Evolutionary conservation across 352 stramenopile species (phyloP), one percentile per base, ranked within the genome.

Genomic region (Phytophthora uliginosa): DNA sequence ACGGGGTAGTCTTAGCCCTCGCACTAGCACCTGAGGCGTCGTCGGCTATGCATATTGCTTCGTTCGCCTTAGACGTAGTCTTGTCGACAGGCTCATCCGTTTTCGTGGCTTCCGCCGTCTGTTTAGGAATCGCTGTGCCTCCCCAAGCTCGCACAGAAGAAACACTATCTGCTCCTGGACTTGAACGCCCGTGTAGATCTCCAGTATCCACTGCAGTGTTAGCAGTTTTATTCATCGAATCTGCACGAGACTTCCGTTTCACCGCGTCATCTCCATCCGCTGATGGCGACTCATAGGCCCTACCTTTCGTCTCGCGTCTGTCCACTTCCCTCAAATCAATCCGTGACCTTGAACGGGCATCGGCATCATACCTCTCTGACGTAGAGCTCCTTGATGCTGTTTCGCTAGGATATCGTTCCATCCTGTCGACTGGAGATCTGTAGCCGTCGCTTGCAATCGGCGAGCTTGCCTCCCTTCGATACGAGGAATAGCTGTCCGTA

Each of bases 401-500:
- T 61, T 66, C 59, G 0, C n/a, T 51, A 28, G 20, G 52, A 45
- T 48, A 52, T 52, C 20, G 15, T 18, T 77, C 55, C 26, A 22
- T 69, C 36, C 58, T 77, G 33, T 47, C 33, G 51, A 36, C 22
- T 8, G 42, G 33, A 51, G 51, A 66, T 18, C 47, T 63, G 38
- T 63, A 13, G 56, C 51, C 63, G 7, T 73, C 50, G 1, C 36
- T 71, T 63, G 45, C 18, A 51, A 57, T 56, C 13, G 42, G 48
- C 13, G 33, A 68, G 2, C 67, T 58, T 18, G 38, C 50, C n/a
- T 73, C 72, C 34, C 73, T 83, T 12, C 68, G 67, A 48, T 55
- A 79, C 10, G 71, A 71, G 5, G 63, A 61, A 45, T 69, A 53
- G 61, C 69, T 81, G 18, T 79, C 76, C 60, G 62, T 67, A 55